Conservation (phyloP, 352 stramenopile genomes). For the Peronospora farinosa region DNA sequence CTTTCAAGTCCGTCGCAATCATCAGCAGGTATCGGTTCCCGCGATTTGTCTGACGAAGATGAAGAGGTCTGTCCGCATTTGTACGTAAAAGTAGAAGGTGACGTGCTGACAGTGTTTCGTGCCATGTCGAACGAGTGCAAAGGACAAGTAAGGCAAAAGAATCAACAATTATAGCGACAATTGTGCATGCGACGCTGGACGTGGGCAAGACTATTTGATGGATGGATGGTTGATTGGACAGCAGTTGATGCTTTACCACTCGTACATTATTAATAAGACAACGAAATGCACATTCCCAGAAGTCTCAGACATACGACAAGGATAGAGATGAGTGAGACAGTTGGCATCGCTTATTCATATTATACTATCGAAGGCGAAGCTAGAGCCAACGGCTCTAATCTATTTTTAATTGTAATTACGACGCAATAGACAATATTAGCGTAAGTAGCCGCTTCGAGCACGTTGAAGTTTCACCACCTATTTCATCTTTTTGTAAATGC, state of each 20-base stretch:
- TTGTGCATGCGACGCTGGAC: constrained; percentile 23
- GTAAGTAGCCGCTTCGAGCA: background rate
- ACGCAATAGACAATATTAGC: constrained; percentile 1
- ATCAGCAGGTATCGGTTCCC: constrained; percentile 4
- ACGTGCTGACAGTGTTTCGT: constrained; percentile 24
- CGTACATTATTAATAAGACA: too few species aligned
- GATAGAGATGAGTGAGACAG: too few species aligned
- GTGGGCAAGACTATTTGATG: constrained; percentile 5
- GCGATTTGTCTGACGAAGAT: constrained; percentile 4
- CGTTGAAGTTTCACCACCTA: constrained; percentile 28
- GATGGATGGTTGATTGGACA: constrained; percentile 14
- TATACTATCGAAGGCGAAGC: too few species aligned
- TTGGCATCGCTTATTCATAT: too few species aligned
- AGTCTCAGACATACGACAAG: too few species aligned
- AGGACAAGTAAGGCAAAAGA: constrained; percentile 22
- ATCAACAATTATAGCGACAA: constrained; percentile 14
- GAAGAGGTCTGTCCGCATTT: constrained; percentile 8
- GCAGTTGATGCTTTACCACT: constrained; percentile 8
- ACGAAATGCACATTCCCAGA: background rate
- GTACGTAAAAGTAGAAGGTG: background rate
- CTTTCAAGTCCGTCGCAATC: constrained; percentile 26
- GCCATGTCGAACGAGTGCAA: constrained; percentile 21
- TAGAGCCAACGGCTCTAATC: too few species aligned
- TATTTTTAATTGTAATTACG: too few species aligned
- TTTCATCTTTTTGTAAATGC: constrained; percentile 4